Evolutionary conservation across 2,329 filamentous ascomycete genomes (phyloP).

Genomic region (Neofusicoccum ribis): DNA sequence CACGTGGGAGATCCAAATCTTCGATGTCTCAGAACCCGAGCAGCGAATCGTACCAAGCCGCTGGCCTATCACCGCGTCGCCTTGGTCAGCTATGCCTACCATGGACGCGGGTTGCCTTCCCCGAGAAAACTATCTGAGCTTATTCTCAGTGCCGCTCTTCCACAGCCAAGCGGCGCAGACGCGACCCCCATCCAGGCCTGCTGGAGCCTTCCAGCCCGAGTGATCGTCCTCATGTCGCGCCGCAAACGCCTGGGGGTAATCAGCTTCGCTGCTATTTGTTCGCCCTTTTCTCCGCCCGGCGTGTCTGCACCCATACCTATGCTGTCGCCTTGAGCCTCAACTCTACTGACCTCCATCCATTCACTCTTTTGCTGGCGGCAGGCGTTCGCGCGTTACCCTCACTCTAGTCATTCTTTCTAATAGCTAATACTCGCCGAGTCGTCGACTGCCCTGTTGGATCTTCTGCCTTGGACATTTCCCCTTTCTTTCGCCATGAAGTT

Average conservation of each 20-base stretch:
- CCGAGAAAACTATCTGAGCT: slow-evolving; percentile 1
- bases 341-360: slow-evolving; percentile 13
- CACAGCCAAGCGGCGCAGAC: not conserved
- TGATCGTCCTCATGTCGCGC: not conserved
- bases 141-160: not conserved
- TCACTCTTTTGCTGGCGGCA: slow-evolving; percentile 15
- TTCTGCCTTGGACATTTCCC: not conserved
- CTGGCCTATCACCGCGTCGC: not conserved
- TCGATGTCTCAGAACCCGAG: not conserved
- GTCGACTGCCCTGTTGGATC: not conserved
- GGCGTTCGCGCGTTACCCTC: slow-evolving; percentile 3
- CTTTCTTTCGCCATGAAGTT: slow-evolving; percentile 24
- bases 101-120: not conserved
- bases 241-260: not conserved
- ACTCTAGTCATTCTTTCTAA: slow-evolving; percentile 17
- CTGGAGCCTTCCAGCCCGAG: not conserved
- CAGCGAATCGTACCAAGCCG: not conserved
- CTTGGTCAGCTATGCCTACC: not conserved
- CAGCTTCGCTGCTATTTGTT: slow-evolving; percentile 13
- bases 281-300: not conserved
- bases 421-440: not conserved
- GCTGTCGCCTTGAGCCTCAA: slow-evolving; percentile 9
- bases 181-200: not conserved
- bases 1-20: slow-evolving; percentile 12
- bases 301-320: not conserved